Evolutionary conservation across 2,329 filamentous ascomycete species (phyloP).

Genomic region (Fusarium subtropicale): DNA sequence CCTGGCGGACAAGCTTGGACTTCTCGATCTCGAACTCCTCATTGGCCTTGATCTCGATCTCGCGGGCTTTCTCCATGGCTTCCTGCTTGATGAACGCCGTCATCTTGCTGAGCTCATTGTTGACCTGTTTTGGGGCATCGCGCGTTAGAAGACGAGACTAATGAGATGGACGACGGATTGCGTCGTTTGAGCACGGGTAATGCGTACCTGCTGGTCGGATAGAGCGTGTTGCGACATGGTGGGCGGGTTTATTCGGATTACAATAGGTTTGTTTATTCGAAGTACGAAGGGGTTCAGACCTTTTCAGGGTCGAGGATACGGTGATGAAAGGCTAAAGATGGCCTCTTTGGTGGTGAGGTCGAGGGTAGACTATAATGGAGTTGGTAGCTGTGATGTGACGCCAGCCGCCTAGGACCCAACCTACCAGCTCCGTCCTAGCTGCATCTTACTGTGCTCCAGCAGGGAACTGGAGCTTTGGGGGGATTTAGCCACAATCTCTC

Average conservation of each 20-base stretch:
- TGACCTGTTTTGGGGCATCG: slow-evolving; percentile 71
- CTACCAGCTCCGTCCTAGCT: slow-evolving; percentile 25
- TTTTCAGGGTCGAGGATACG: slow-evolving; percentile 12
- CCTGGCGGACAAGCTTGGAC: slow-evolving; percentile 96
- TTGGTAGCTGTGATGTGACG: slow-evolving; percentile 48
- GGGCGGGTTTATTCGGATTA: slow-evolving; percentile 47
- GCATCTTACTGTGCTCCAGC: slow-evolving; percentile 32
- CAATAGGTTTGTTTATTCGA: slow-evolving; percentile 22
- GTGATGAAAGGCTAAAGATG: slow-evolving; percentile 39
- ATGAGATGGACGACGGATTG: slow-evolving; percentile 31
- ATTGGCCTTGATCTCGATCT: slow-evolving; percentile 98
- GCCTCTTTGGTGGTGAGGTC: slow-evolving; percentile 35
- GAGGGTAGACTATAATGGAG: slow-evolving; percentile 38
- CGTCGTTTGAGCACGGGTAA: slow-evolving; percentile 35
- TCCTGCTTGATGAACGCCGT: slow-evolving; percentile 99
- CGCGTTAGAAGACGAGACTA: slow-evolving; percentile 30
- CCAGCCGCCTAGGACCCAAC: slow-evolving; percentile 31
- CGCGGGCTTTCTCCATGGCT: slow-evolving; percentile 94
- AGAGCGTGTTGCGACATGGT: slow-evolving; percentile 96
- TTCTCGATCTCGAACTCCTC: slow-evolving; percentile 99
- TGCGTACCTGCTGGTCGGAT: slow-evolving; percentile 92
- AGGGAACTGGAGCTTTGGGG: slow-evolving; percentile 32
- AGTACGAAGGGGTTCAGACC: slow-evolving; percentile 4
- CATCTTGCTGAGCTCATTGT: slow-evolving; percentile 99
- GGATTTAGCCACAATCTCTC: slow-evolving; percentile 36